Percentiles rank a stretch among this genome's conserved stretches.
These are phyloP conservation scores for Corchorus olitorius DNA, from an alignment of 345 rosid species.

Conservation along the genomic window DNA sequence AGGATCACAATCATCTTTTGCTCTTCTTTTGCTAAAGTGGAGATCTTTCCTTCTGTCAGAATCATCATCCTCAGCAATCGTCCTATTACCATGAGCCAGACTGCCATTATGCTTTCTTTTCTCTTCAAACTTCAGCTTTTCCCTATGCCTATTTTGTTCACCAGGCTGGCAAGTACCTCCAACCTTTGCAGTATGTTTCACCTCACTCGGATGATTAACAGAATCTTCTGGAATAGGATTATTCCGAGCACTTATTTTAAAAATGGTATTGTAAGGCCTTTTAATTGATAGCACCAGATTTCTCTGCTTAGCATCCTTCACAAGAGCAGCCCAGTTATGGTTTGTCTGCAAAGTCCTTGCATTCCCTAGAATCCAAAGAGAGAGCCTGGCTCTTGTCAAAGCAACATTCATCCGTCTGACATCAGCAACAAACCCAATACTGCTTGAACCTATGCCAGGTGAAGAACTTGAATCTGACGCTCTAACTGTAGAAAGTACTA, in stretches of 20 bases:
- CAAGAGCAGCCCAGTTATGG: slow-evolving; percentile 80
- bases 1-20: slow-evolving; percentile 29
- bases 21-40: slow-evolving; percentile 35
- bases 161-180: slow-evolving; percentile 23
- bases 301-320: slow-evolving; percentile 85
- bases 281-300: slow-evolving; percentile 56
- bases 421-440: slow-evolving; percentile 94
- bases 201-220: slow-evolving; percentile 24
- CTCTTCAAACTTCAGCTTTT: slow-evolving; percentile 22
- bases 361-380: slow-evolving; percentile 95
- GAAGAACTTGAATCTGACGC: slow-evolving; percentile 52
- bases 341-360: slow-evolving; percentile 73
- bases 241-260: slow-evolving; percentile 36
- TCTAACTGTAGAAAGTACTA: slow-evolving; percentile 91
- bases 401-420: slow-evolving; percentile 96
- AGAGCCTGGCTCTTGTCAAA: slow-evolving; percentile 87
- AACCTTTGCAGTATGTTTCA: slow-evolving; percentile 32
- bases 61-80: slow-evolving; percentile 29
- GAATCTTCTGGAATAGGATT: slow-evolving; percentile 25
- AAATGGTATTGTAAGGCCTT: slow-evolving; percentile 56
- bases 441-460: slow-evolving; percentile 47
- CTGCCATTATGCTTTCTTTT: slow-evolving; percentile 24
- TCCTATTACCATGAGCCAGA: slow-evolving; percentile 11
- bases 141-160: slow-evolving; percentile 34
- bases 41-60: slow-evolving; percentile 32